Evolutionary conservation across 495 filamentous ascomycete species (phyloP), one percentile per base, ranked within the genome.

Genomic region (Penicillium herquei): DNA sequence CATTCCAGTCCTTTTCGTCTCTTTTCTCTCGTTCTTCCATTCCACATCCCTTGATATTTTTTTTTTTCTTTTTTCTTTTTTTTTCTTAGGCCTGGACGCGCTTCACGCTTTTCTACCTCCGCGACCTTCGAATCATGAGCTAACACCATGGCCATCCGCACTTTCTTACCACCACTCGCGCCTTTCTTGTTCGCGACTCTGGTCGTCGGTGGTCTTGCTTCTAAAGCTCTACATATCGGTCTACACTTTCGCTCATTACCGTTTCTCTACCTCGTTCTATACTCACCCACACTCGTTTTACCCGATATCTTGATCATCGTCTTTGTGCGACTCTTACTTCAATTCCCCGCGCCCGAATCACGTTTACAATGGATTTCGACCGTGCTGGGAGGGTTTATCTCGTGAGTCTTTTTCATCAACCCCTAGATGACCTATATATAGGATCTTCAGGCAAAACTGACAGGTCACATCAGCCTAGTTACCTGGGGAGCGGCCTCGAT

Each of bases 201-300:
- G 21, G 63, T 68, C 18, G 70, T 75, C 34, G 66, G 69, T 31
- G 65, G 70, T 6, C 59, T 75, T 30, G 62, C 69, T 37, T 65
- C 72, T 21, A 75, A 75, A 57, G 47, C 64, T 10, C 52, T 75
- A 40, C 72, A 75, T 34, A 64, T 75, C 42, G 67, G 67, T 30
- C 59, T 70, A 14, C 72, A 75, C 61, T 56, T 75, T 17, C 58
- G 52, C 14, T 65, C 72, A 1, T 37, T 75, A 40, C 72, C 72
- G 0, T 65, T 73, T 46, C 63, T 75, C 40, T 67, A 72, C 40
- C 66, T 75, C 52, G 61, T 72, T 6, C 57, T 75, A 31, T 75
- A 71, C 40, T 62, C 66, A 34, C 71, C 72, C 0, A 75, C 72
- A 1, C 66, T 75, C 13, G 43, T 74, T 53, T 47, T 75, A 30